Evolutionary conservation across 148 eudicot genomes (phyloP), one percentile per base, ranked within the genome.

Genomic region (Vaccinium macrocarpon): DNA sequence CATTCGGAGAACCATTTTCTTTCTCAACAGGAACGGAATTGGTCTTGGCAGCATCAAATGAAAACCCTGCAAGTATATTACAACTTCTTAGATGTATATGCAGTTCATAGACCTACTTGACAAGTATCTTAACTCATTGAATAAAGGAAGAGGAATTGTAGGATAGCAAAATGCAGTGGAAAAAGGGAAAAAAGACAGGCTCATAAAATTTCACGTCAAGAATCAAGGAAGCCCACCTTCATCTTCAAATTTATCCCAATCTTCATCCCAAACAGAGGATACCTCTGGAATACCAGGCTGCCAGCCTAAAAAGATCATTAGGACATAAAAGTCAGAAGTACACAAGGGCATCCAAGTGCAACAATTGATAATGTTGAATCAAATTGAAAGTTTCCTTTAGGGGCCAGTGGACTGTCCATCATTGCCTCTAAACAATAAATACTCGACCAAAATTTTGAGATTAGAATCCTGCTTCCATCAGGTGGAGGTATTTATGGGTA

Each of bases 201-300:
- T 29, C 55, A 27, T 42, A 52, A 82, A 50, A 12, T 53, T 53
- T 50, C 51, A 16, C 49, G 59, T 49, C 56, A 57, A 81, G 77
- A 83, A 82, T 72, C 2, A 77, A 50, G 51, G 62, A 84, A 77
- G 76, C 70, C 87, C 82, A 94, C 99, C 99, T 91, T 97, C 98
- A 86, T 97, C 99, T 53, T 97, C 99, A 82, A 97, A 97, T 87
- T 97, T 97, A 88, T 97, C 99, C 99, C 99, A 97, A 61, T 97
- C 98, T 89, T 97, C 98, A 88, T 97, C 98, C 99, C 99, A 97
- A 83, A 97, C 90, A 75, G 93, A 89, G 83, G 98, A 93, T 83
- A 85, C 88, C 89, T 93, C 98, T 76, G 93, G 97, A 76, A 95
- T 87, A 70, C 99, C 99, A 80, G 99, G 98, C 77, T 91, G 96